Evolutionary conservation across 1,284 basidiomycete genomes (phyloP), one percentile per base, ranked within the genome.

Genomic region (Cutaneotrichosporon sp.): DNA sequence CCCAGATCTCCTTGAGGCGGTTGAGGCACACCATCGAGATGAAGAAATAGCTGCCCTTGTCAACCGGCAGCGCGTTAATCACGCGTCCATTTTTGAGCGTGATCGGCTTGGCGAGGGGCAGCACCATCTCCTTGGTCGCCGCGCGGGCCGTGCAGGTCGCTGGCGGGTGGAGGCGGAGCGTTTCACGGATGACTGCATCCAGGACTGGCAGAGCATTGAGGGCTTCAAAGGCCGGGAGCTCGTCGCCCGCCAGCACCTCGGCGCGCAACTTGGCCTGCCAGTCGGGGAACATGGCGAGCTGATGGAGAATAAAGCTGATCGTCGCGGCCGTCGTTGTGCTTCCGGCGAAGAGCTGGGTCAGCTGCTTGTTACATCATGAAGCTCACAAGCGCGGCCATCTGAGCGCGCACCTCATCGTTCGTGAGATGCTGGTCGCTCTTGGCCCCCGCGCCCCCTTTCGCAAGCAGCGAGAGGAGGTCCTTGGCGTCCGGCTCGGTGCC

Each of bases 261-360:
- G 71, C 72, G 7, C 87, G 82, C 6, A 91, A 80, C 38, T 76
- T 78, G 16, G 70, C 63, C 72, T 91, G 89, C 11, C 82, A 77
- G 1, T 75, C 74, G 0, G 81, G 84, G 49, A 84, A 70, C 29
- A 78, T 79, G 0, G 87, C 82, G 24, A 90, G 84, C 24, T 84
- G 83, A 72, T 86, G 87, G 3, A 90, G 78, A 74, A 13, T 85
- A 89, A 90, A 92, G 5, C 87, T 84, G 1, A 89, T 79, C 0
- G 87, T 86, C 0, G 85, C 87, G 0, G 85, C 85, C 0, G 87
- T 88, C 0, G 91, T 92, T 72, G 92, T 90, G 74, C 91, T 88
- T 0, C 91, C 91, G 1, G 78, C 77, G 0, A 78, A 65, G 65
- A 78, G 73, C 75, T 77, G 54, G 7, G 14, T 46, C 45, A 46